Base-by-base conservation (phyloP, 2,329 filamentous ascomycete genomes). In the Fusarium odoratissimum region DNA sequence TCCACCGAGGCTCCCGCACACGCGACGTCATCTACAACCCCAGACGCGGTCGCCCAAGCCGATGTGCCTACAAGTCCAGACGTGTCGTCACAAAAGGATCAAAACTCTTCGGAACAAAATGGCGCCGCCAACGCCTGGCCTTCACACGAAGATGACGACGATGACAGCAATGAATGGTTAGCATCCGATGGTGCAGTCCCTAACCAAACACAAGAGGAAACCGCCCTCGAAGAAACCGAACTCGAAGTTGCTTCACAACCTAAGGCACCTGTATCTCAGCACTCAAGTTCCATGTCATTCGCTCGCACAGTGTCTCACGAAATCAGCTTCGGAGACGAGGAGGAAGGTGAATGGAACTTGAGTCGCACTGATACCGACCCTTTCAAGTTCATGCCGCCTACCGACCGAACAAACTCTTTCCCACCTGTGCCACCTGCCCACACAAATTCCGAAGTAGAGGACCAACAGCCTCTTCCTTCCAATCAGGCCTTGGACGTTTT, bases 251-350 rank as follows among this genome's bases (percentile, higher is more conserved):
- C 62, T 57, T 54, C 72, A 37, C 69, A 71, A 48, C 59, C 75
- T 14, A 74, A 76, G 40, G 74, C 72, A n/a, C 81, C 82, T 25
- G 76, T 80, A 23, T 83, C 85, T 31, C 89, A 90, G 71, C 90
- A 91, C 77, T 79, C 86, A 14, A 91, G 89, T 79, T 89, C 86
- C 52, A 85, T 87, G 78, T 92, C 90, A 1, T 92, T 92, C 80
- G 85, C 89, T 16, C 86, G 90, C 40, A 92, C 90, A 4, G 89
- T 91, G 17, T 88, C 90, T 16, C 87, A 91, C 64, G 89, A 91
- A 59, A 82, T 91, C 30, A 90, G 84, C 78, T 91, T 89, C 62
- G 86, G 86, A 46, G 89, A 90, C 48, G 89, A 90, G 28, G 89
- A 91, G 25, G 89, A 90, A 28, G 78, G 81, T n/a, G 89, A 91